Conservation (phyloP, 495 filamentous ascomycete genomes). For the Aspergillus funiculosus region DNA sequence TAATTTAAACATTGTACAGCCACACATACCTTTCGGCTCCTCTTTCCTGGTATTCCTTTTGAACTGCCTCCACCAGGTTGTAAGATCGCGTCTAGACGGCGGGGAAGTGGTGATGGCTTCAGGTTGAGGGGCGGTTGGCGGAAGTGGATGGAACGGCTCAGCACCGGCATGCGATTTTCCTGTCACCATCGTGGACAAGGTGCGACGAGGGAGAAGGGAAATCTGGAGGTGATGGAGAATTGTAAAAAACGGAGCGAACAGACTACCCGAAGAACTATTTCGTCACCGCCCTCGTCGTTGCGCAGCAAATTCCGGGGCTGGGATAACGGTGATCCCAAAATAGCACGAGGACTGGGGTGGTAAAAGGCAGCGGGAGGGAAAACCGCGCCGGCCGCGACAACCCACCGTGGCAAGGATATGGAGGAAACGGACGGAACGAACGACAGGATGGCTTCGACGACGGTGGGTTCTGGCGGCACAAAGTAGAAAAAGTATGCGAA, state of each 20-base stretch:
- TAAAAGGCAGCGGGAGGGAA: conserved; percentile 17
- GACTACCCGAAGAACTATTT: conserved; percentile 15
- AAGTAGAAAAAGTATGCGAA: conserved; percentile 2
- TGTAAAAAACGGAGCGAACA: conserved; percentile 5
- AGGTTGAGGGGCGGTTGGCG: conserved; percentile 30
- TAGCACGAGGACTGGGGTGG: conserved; percentile 23
- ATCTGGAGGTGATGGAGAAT: conserved; percentile 5
- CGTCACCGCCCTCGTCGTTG: conserved; percentile 36
- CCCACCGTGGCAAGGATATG: conserved; percentile 10
- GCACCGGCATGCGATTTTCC: conserved; percentile 39
- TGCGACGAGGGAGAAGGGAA: conserved; percentile 11
- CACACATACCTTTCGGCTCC: conserved; percentile 64
- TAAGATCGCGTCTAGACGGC: conserved; percentile 71
- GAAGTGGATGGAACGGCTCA: conserved; percentile 31
- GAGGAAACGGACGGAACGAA: conserved; percentile 5
- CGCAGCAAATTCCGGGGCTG: conserved; percentile 35
- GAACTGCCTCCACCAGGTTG: conserved; percentile 91
- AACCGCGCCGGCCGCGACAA: conserved; percentile 19
- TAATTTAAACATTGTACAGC: conserved; percentile 1
- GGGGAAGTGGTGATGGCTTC: conserved; percentile 45
- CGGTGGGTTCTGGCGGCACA: neutral
- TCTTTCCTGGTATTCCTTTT: conserved; percentile 68
- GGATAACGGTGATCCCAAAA: conserved; percentile 32
- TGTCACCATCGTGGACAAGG: conserved; percentile 36
- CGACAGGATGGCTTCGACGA: neutral